phyloP scores from a whole-genome alignment of 2,329 filamentous ascomycete species.

The Colletotrichum ledebouriae region DNA sequence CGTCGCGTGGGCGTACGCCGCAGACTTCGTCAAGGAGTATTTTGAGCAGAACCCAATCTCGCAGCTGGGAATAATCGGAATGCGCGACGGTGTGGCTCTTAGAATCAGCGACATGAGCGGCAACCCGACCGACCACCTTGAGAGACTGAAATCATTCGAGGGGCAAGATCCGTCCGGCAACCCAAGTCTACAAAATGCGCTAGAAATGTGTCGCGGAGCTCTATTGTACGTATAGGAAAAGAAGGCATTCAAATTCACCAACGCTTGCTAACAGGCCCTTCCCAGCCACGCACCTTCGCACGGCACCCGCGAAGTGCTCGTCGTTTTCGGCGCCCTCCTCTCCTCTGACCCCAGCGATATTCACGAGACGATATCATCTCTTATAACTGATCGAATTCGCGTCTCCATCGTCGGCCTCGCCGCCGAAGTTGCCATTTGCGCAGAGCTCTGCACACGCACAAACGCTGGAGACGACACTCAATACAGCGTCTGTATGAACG shows the following conservation, averaged over 20 bases:
- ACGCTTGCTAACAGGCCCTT: conserved; percentile 40
- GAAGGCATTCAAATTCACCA: neutral
- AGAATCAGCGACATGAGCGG: conserved; percentile 91
- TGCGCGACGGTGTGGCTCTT: conserved; percentile 91
- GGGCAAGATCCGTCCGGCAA: conserved; percentile 78
- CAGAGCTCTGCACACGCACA: conserved; percentile 87
- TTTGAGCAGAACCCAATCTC: conserved; percentile 99
- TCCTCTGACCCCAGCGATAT: conserved; percentile 96
- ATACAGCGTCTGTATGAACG: conserved; percentile 87
- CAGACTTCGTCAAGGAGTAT: conserved; percentile 91
- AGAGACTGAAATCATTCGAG: conserved; percentile 77
- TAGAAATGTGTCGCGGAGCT: conserved; percentile 93
- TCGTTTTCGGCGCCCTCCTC: conserved; percentile 91
- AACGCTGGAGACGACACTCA: conserved; percentile 82
- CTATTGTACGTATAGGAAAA: conserved; percentile 74
- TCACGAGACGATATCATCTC: conserved; percentile 84
- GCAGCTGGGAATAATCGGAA: conserved; percentile 91
- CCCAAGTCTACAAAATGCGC: conserved; percentile 90
- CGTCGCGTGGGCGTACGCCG: conserved; percentile 84
- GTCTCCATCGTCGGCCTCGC: conserved; percentile 92
- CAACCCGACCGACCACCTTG: conserved; percentile 89
- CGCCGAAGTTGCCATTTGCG: conserved; percentile 92
- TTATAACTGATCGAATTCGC: conserved; percentile 86
- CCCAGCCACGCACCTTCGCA: conserved; percentile 88
- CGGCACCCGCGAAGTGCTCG: conserved; percentile 91